Evolutionary conservation across 1,284 basidiomycete genomes (phyloP), one percentile per base, ranked within the genome.

Genomic region (Athelia psychrophila): DNA sequence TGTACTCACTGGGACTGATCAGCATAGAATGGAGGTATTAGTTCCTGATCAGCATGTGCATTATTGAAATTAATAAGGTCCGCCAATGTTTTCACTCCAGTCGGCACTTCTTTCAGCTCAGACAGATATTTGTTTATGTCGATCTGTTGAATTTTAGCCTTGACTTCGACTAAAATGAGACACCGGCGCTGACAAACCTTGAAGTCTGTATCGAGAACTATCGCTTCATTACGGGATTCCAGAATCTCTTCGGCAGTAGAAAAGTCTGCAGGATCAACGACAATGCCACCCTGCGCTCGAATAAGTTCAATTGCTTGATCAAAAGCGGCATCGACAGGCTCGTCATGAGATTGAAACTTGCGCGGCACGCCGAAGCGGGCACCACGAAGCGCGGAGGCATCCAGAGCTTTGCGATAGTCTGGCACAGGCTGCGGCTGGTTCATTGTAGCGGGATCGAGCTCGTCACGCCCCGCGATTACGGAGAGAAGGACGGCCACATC

Each of bases 231-330:
- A 12, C 77, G 73, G 0, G 75, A 79, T 8, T 59, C 60, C 4
- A 68, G 66, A 44, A 84, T 74, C 48, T 83, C 81, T 5, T 78
- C 71, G 4, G 78, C 80, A 36, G 74, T 77, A 0, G 83, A 82
- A 13, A 86, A 61, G 60, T 86, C 77, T 2, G 81, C 83, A 3
- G 82, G 81, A 61, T 86, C 84, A 3, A 86, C 71, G 15, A 86
- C 64, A 0, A 77, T 81, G 1, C 83, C 84, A 5, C 84, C 84
- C 2, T 86, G 71, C 1, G 58, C 57, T 36, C 68, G 64, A 25
- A 87, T 72, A 0, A 70, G 75, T 15, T 69, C 58, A 32, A 85
- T 60, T 0, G 81, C 79, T 35, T 72, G 54, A 48, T 81, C 75
- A 55, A 84, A 85, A 3, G 72, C 76, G 15, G 67, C 60, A 32